Evolutionary conservation across 2,329 filamentous ascomycete species (phyloP).

Genomic region (Capronia coronata): DNA sequence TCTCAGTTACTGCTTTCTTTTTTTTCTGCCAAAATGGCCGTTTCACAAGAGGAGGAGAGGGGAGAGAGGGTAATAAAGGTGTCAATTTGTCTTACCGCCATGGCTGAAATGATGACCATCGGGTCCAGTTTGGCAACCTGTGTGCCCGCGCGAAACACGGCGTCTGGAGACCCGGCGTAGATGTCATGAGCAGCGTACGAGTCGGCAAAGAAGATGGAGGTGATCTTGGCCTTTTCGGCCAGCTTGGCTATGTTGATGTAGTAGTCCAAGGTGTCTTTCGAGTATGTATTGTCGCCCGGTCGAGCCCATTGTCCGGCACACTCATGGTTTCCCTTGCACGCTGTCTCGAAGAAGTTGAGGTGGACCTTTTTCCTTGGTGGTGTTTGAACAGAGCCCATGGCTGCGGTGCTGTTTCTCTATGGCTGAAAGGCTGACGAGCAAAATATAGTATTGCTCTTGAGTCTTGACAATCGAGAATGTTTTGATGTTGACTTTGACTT

Average conservation of each 20-base stretch:
- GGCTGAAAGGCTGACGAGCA: too few relatives aligned
- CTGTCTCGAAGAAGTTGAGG: constrained; percentile 31
- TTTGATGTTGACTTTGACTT: too few relatives aligned
- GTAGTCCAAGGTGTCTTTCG: constrained; percentile 49
- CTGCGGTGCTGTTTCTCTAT: too few relatives aligned
- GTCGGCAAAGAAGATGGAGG: constrained; percentile 62
- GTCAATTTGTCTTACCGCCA: constrained; percentile 66
- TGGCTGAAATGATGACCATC: constrained; percentile 54
- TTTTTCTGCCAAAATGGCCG: too few relatives aligned
- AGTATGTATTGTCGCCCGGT: constrained; percentile 53
- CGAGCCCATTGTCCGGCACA: constrained; percentile 58
- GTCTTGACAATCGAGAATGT: too few relatives aligned
- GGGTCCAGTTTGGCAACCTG: constrained; percentile 60
- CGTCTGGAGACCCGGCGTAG: constrained; percentile 47
- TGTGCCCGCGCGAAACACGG: constrained; percentile 61
- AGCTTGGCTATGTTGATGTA: constrained; percentile 52
- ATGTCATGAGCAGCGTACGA: constrained; percentile 41
- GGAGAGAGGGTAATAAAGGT: constrained; percentile 51
- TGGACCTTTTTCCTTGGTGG: constrained; percentile 23
- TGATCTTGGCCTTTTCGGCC: constrained; percentile 54
- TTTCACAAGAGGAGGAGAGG: too few relatives aligned
- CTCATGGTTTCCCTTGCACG: not conserved
- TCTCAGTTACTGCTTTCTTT: too few relatives aligned
- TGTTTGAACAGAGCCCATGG: too few relatives aligned
- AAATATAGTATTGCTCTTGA: too few relatives aligned